Evolutionary conservation across 306 rosid genomes (phyloP).

Genomic region (Ormosia emarginata): DNA sequence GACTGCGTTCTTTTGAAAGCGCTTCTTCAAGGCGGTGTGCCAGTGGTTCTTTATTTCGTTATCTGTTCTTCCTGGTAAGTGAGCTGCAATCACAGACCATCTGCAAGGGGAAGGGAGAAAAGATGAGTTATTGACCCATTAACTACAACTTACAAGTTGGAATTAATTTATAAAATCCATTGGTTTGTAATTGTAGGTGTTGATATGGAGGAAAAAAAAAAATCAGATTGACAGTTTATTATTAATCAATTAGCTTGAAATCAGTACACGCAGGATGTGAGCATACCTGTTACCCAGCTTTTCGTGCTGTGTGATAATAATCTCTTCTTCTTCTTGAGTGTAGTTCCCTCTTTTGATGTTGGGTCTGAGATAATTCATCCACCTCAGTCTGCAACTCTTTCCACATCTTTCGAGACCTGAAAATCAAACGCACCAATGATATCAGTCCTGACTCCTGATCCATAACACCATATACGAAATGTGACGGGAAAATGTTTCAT

Average conservation of each 20-base stretch:
- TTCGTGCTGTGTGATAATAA: constrained; percentile 20
- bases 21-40: constrained; percentile 30
- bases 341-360: constrained; percentile 32
- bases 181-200: no score
- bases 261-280: background rate
- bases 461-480: background rate
- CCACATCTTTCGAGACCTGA: constrained; percentile 31
- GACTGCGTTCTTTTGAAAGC: background rate
- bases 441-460: no score
- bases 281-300: constrained; percentile 31
- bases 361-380: constrained; percentile 35
- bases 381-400: constrained; percentile 27
- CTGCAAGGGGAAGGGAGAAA: background rate
- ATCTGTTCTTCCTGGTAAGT: constrained; percentile 35
- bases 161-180: no score
- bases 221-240: no score
- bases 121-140: background rate
- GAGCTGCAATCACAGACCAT: constrained; percentile 30
- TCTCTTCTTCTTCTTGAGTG: constrained; percentile 29
- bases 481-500: background rate
- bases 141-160: no score
- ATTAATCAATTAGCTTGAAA: background rate
- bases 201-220: no score
- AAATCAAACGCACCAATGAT: background rate
- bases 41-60: constrained; percentile 35